A percentile compares a stretch with the other conserved stretches of the same genome.
Conservation (phyloP, 805 yeast genomes). For the Candida corydali region DNA sequence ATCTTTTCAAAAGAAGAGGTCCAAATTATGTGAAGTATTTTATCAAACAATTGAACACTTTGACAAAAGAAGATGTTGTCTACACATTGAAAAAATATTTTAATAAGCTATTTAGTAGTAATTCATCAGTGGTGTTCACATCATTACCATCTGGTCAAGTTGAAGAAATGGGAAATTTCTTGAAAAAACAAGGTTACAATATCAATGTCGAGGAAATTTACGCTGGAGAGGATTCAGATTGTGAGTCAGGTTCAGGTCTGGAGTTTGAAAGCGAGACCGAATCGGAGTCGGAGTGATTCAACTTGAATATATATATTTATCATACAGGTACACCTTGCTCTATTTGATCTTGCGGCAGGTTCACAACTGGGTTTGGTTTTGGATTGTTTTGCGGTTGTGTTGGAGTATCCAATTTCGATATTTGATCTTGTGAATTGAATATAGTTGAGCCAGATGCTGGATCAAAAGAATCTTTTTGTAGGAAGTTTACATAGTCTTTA, state of each 20-base stretch:
- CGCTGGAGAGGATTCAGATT: conserved; percentile 10
- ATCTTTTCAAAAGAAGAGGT: conserved; percentile 66
- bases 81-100: conserved; percentile 54
- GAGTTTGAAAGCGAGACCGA: conserved; percentile 19
- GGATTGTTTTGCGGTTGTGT: too few relatives aligned
- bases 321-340: neutral
- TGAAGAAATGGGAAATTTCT: conserved; percentile 42
- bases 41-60: conserved; percentile 47
- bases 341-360: too few relatives aligned
- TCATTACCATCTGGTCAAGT: conserved; percentile 69
- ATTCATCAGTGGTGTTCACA: conserved; percentile 56
- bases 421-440: neutral
- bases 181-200: conserved; percentile 54
- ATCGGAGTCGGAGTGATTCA: neutral
- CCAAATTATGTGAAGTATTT: conserved; percentile 54
- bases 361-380: neutral
- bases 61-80: conserved; percentile 52
- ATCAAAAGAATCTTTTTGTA: conserved; percentile 17
- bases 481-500: conserved; percentile 18
- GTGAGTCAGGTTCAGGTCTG: conserved; percentile 10
- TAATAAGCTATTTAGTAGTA: conserved; percentile 57
- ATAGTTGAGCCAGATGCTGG: conserved; percentile 4
- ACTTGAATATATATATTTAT: neutral
- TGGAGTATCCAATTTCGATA: neutral
- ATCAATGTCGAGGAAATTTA: conserved; percentile 54